phyloP scores from a whole-genome alignment of 805 yeast species.

The Zygoascus bituminiphila region DNA sequence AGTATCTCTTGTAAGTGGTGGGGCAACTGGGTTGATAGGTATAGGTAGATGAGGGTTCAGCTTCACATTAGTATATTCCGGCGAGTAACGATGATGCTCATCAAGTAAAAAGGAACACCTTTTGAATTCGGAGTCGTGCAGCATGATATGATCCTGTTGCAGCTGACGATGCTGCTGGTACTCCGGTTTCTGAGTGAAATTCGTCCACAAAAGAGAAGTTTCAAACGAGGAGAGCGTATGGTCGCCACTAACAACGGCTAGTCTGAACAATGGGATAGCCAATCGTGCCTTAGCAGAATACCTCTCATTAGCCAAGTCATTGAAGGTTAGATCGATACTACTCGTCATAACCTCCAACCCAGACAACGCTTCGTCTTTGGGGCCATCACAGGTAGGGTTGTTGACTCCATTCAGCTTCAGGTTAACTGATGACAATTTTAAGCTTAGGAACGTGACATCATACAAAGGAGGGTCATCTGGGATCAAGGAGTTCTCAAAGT shows the following conservation, averaged over 20 bases:
- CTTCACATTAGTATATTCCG: constrained; percentile 34
- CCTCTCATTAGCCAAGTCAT: constrained; percentile 62
- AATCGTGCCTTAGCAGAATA: constrained; percentile 51
- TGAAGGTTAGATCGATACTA: constrained; percentile 35
- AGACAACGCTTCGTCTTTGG: constrained; percentile 24
- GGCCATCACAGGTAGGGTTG: too few relatives aligned
- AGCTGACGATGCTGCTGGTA: constrained; percentile 37
- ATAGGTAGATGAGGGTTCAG: constrained; percentile 40
- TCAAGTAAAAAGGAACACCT: constrained; percentile 65
- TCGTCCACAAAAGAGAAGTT: constrained; percentile 54
- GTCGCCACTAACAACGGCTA: constrained; percentile 24
- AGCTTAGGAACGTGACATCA: constrained; percentile 62
- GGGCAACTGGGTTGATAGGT: constrained; percentile 55
- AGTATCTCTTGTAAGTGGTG: constrained; percentile 48
- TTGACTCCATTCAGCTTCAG: constrained; percentile 31
- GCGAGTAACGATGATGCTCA: constrained; percentile 37
- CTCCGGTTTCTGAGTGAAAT: constrained; percentile 48
- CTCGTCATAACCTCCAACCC: constrained; percentile 22
- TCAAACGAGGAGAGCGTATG: constrained; percentile 33
- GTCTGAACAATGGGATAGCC: constrained; percentile 39
- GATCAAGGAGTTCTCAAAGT: constrained; percentile 66
- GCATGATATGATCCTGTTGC: constrained; percentile 59
- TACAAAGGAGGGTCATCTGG: constrained; percentile 46
- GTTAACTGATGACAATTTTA: constrained; percentile 42
- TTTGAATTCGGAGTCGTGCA: constrained; percentile 79